Percentiles rank a stretch among this genome's conserved stretches.
These are phyloP conservation scores for Penicillium palitans DNA, from an alignment of 2,329 filamentous ascomycete species.

Conservation along the genomic window DNA sequence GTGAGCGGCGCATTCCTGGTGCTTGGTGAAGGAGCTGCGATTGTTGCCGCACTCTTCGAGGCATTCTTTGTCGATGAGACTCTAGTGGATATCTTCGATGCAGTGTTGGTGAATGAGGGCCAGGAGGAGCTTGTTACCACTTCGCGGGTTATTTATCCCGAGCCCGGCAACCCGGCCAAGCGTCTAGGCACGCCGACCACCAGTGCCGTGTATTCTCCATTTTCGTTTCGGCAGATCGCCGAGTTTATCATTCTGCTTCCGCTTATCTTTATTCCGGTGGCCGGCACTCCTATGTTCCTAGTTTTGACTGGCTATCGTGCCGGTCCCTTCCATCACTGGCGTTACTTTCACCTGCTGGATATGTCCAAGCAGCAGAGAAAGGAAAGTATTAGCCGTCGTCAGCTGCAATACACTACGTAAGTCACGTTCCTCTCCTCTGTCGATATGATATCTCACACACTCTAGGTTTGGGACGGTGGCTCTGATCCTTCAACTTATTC, in stretches of 20 bases:
- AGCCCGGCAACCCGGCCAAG: conserved; percentile 71
- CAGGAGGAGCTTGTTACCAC: conserved; percentile 67
- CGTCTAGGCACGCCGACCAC: conserved; percentile 79
- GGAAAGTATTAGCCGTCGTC: conserved; percentile 63
- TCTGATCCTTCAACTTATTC: conserved; percentile 81
- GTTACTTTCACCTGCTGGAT: conserved; percentile 81
- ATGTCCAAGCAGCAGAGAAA: conserved; percentile 73
- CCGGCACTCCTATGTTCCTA: conserved; percentile 82
- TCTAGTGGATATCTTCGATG: conserved; percentile 80
- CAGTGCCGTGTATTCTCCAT: conserved; percentile 78
- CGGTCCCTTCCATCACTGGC: conserved; percentile 85
- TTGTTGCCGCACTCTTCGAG: conserved; percentile 69
- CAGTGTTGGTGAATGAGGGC: conserved; percentile 74
- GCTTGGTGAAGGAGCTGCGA: conserved; percentile 64
- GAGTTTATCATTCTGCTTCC: conserved; percentile 79
- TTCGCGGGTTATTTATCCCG: conserved; percentile 64
- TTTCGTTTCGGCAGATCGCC: conserved; percentile 84
- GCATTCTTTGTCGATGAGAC: conserved; percentile 80
- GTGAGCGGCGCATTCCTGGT: conserved; percentile 84
- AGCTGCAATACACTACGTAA: conserved; percentile 83
- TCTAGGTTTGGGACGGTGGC: conserved; percentile 77
- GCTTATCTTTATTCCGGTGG: conserved; percentile 81
- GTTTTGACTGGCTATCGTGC: conserved; percentile 82
- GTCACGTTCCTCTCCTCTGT: conserved; percentile 14
- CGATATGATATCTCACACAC: background rate